A percentile compares a stretch with the other conserved stretches of the same genome.
Evolutionary conservation across 2,329 filamentous ascomycete species (phyloP).

Genomic region (Penicillium sp.): DNA sequence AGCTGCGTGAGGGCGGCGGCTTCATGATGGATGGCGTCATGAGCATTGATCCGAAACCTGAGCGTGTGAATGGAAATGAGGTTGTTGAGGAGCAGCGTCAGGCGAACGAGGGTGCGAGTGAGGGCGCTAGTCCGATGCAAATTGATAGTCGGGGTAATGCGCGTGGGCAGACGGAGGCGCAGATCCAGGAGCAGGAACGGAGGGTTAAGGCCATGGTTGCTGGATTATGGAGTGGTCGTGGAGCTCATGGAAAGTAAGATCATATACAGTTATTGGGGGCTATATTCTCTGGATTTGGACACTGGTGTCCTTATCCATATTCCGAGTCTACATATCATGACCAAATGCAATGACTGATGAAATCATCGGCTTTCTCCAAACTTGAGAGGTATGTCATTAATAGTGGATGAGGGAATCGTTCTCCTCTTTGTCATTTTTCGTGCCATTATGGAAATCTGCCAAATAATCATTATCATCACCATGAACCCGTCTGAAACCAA

Average conservation of each 20-base stretch:
- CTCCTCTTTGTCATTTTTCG: not conserved
- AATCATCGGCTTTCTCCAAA: not conserved
- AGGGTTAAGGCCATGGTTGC: slow-evolving; percentile 58
- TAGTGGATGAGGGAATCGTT: not conserved
- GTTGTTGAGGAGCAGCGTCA: slow-evolving; percentile 38
- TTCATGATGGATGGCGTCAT: slow-evolving; percentile 63
- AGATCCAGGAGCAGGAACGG: slow-evolving; percentile 60
- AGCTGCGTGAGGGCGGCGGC: slow-evolving; percentile 60
- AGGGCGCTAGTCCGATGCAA: slow-evolving; percentile 41
- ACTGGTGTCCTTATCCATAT: not conserved
- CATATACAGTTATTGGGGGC: not conserved
- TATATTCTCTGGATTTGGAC: not conserved
- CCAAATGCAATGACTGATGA: slow-evolving; percentile 10
- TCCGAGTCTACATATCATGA: slow-evolving; percentile 6
- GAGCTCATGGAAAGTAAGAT: slow-evolving; percentile 21
- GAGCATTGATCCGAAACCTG: slow-evolving; percentile 55
- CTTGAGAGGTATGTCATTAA: not conserved
- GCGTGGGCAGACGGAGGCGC: slow-evolving; percentile 60
- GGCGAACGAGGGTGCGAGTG: slow-evolving; percentile 10
- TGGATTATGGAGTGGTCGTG: slow-evolving; percentile 52
- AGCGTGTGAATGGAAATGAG: slow-evolving; percentile 45
- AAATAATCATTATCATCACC: slow-evolving; percentile 11
- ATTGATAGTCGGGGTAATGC: slow-evolving; percentile 60
- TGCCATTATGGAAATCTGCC: not conserved
- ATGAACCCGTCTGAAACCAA: not conserved